Evolutionary conservation across 495 filamentous ascomycete genomes (phyloP).

Genomic region (Halenospora varia): DNA sequence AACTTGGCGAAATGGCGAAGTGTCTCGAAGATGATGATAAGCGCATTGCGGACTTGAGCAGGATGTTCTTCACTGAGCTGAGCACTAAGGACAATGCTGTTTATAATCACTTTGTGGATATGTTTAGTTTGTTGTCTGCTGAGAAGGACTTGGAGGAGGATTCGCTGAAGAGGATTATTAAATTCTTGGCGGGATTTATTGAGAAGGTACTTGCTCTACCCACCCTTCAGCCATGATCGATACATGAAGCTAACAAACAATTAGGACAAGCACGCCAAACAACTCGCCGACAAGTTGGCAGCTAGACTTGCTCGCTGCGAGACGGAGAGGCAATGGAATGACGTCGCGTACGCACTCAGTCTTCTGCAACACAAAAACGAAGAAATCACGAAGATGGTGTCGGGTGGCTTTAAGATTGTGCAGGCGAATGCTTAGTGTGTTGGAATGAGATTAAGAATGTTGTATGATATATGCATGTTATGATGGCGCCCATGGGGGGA

Average conservation of each 20-base stretch:
- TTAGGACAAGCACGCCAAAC: constrained; percentile 96
- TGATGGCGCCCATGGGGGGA: not conserved
- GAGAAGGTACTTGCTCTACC: constrained; percentile 70
- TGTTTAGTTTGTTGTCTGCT: constrained; percentile 89
- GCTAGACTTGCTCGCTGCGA: constrained; percentile 83
- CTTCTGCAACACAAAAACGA: constrained; percentile 96
- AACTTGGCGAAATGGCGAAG: constrained; percentile 98
- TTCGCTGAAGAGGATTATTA: constrained; percentile 75
- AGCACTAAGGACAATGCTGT: constrained; percentile 98
- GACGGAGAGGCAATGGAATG: constrained; percentile 92
- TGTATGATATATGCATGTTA: not conserved
- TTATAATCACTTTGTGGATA: constrained; percentile 99
- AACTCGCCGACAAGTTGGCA: constrained; percentile 89
- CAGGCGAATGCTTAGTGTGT: constrained; percentile 55
- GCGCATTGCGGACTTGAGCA: constrained; percentile 83
- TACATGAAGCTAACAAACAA: constrained; percentile 8
- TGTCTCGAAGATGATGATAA: constrained; percentile 94
- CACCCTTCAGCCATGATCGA: not conserved
- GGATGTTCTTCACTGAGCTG: constrained; percentile 98
- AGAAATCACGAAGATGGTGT: constrained; percentile 81
- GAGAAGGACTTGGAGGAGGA: constrained; percentile 80
- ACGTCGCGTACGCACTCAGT: constrained; percentile 87
- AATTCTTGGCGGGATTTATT: constrained; percentile 91
- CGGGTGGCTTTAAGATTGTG: constrained; percentile 82
- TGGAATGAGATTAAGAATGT: not conserved